Percentiles rank a stretch among this genome's conserved stretches.
Evolutionary conservation across 2,329 filamentous ascomycete genomes (phyloP).

Genomic region (Cladosporium sp.): DNA sequence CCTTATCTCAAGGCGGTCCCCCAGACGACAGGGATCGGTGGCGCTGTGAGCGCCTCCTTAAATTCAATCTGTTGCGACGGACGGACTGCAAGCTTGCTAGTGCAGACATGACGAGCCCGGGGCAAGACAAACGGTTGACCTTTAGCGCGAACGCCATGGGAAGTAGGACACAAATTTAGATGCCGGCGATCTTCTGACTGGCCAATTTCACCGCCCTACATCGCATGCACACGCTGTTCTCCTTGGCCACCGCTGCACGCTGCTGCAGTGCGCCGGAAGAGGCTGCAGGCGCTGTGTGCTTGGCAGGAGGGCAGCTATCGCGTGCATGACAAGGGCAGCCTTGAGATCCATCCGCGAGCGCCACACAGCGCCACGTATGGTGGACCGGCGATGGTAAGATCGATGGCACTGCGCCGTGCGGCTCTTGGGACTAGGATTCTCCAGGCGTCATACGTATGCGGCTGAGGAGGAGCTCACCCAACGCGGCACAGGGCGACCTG

Average conservation of each 20-base stretch:
- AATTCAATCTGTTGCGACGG: background rate
- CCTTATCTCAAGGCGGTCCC: conserved; percentile 5
- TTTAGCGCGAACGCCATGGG: background rate
- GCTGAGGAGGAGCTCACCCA: background rate
- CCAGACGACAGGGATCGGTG: conserved; percentile 4
- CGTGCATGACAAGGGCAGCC: background rate
- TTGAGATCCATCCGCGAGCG: too few species aligned
- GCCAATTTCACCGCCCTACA: background rate
- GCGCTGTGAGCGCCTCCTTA: conserved; percentile 4
- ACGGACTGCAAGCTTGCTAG: conserved; percentile 1
- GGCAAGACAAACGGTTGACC: conserved; percentile 3
- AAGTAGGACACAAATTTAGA: conserved; percentile 6
- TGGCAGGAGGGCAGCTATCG: background rate
- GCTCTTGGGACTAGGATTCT: background rate
- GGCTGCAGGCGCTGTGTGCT: background rate
- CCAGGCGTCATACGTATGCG: conserved; percentile 1
- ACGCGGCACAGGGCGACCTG: background rate
- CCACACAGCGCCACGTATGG: too few species aligned
- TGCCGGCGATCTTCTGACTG: conserved; percentile 1
- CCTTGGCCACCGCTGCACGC: conserved; percentile 1
- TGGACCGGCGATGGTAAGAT: background rate
- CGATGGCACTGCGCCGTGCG: background rate
- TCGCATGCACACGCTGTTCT: background rate
- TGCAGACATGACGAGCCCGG: background rate
- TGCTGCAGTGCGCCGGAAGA: background rate